phyloP scores from a whole-genome alignment of 1,139 yeast species.

The Scheffersomyces parashehatae region DNA sequence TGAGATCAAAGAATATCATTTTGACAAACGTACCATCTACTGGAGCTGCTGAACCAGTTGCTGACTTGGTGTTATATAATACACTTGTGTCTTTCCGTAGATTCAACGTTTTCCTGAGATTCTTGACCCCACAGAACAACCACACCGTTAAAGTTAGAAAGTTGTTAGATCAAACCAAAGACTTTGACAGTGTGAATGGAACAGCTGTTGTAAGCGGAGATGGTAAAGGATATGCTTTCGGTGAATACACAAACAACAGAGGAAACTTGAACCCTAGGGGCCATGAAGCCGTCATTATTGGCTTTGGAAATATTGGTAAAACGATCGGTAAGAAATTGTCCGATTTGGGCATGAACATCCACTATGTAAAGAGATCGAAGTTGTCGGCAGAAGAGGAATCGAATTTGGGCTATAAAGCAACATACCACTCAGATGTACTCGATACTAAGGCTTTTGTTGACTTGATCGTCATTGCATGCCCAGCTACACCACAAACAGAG shows the following conservation, averaged over 20 bases:
- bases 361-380: slow-evolving; percentile 59
- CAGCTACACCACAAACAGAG: slow-evolving; percentile 23
- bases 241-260: slow-evolving; percentile 42
- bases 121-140: slow-evolving; percentile 29
- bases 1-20: slow-evolving; percentile 45
- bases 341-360: slow-evolving; percentile 65
- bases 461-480: slow-evolving; percentile 27
- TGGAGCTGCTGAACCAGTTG: slow-evolving; percentile 70
- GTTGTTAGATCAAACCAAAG: slow-evolving; percentile 30
- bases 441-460: slow-evolving; percentile 20
- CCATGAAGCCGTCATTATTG: slow-evolving; percentile 66
- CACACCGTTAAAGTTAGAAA: slow-evolving; percentile 47
- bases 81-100: slow-evolving; percentile 63
- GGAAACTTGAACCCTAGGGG: slow-evolving; percentile 52
- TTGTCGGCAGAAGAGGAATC: slow-evolving; percentile 39
- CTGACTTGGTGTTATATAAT: slow-evolving; percentile 67
- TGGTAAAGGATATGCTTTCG: slow-evolving; percentile 41
- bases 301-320: slow-evolving; percentile 78
- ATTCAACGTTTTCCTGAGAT: slow-evolving; percentile 50
- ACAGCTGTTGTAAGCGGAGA: slow-evolving; percentile 25
- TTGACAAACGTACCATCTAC: slow-evolving; percentile 68
- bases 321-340: slow-evolving; percentile 58
- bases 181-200: slow-evolving; percentile 38
- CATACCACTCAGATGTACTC: slow-evolving; percentile 31
- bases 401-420: slow-evolving; percentile 44